Conservation (phyloP, 345 rosid genomes). For the Orychophragmus violaceus region DNA sequence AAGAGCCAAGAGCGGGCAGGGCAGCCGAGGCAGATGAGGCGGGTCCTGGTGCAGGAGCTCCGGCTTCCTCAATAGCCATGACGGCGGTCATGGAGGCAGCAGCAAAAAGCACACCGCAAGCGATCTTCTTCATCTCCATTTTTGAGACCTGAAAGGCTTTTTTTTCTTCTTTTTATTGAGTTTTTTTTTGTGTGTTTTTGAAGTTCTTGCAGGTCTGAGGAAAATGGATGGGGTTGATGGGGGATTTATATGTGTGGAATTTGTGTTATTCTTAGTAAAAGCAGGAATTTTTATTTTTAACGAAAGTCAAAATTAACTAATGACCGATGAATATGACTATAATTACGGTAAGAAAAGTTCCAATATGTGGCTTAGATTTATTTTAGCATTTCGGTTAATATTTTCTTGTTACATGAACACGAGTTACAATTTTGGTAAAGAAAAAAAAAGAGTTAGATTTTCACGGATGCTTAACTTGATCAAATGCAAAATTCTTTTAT, state of each 20-base stretch:
- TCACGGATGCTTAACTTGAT: background rate
- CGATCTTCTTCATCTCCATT: conserved; percentile 67
- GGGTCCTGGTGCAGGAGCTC: conserved; percentile 40
- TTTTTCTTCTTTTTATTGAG: conserved; percentile 10
- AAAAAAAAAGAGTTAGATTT: background rate
- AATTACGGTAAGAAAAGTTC: conserved; percentile 11
- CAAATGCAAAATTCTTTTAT: background rate
- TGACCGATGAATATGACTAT: background rate
- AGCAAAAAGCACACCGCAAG: conserved; percentile 42
- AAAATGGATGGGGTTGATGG: background rate
- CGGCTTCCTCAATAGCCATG: conserved; percentile 35
- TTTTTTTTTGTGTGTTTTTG: background rate
- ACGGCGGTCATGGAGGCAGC: conserved; percentile 51
- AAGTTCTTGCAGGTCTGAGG: conserved; percentile 36
- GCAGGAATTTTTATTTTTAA: background rate
- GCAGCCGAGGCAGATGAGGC: conserved; percentile 26
- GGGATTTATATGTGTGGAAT: conserved; percentile 12
- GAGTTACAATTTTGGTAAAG: background rate
- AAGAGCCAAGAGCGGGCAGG: conserved; percentile 42
- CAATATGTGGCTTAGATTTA: conserved; percentile 12
- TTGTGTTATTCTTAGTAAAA: conserved; percentile 17
- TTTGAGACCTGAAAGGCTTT: conserved; percentile 32
- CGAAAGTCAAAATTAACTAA: conserved; percentile 8
- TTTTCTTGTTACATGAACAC: conserved; percentile 3
- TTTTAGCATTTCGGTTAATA: conserved; percentile 9